These are phyloP conservation scores for Penicillium paneum DNA, from an alignment of 2,329 filamentous ascomycete species.

Conservation along the genomic window DNA sequence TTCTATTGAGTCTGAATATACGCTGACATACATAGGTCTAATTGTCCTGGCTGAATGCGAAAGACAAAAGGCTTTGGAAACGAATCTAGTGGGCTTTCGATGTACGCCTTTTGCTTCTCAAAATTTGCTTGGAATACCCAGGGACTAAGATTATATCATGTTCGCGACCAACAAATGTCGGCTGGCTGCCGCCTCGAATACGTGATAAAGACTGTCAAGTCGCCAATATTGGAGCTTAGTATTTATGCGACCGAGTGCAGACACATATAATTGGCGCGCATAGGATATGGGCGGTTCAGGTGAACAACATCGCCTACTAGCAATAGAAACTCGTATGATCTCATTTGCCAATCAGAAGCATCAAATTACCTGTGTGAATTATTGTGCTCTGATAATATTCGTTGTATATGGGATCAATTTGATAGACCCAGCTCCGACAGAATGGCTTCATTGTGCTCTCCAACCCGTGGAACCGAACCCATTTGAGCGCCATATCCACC, in stretches of 20 bases:
- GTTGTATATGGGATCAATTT: neutral
- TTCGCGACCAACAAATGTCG: conserved; percentile 50
- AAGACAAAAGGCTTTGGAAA: conserved; percentile 43
- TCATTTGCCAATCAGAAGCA: neutral
- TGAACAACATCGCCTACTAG: neutral
- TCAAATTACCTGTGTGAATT: neutral
- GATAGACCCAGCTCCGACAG: conserved; percentile 43
- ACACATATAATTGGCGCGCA: too few species aligned
- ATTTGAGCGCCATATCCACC: conserved; percentile 23
- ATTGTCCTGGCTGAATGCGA: conserved; percentile 28
- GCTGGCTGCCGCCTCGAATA: conserved; percentile 49
- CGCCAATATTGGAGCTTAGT: conserved; percentile 31
- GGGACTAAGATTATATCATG: conserved; percentile 17
- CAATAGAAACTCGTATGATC: neutral
- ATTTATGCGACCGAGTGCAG: too few species aligned
- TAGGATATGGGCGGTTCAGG: too few species aligned
- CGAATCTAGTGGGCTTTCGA: conserved; percentile 57
- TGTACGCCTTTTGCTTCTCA: conserved; percentile 19
- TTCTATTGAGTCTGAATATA: neutral
- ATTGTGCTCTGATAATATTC: neutral
- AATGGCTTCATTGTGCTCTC: conserved; percentile 51
- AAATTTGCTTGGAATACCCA: neutral
- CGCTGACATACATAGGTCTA: conserved; percentile 24
- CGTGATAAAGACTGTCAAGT: conserved; percentile 52
- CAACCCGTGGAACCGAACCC: conserved; percentile 47